Evolutionary conservation across 768 basidiomycete species (phyloP).

Genomic region (Kwoniella dendrophila): DNA sequence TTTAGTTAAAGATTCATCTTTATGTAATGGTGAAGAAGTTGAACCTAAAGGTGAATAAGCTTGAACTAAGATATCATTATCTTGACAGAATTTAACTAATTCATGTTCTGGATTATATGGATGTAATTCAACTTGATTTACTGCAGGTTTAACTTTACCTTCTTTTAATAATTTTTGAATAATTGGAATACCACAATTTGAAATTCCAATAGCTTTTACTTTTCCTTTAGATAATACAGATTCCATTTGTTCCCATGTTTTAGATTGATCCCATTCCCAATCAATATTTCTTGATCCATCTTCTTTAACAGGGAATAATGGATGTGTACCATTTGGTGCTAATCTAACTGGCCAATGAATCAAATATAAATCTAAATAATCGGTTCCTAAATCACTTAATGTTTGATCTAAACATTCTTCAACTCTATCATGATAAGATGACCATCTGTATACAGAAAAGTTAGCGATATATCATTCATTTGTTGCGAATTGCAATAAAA

Average conservation of each 20-base stretch:
- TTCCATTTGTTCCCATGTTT: slow-evolving; percentile 60
- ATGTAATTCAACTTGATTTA: slow-evolving; percentile 68
- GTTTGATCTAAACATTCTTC: slow-evolving; percentile 69
- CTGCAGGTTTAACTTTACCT: slow-evolving; percentile 68
- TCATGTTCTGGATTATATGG: slow-evolving; percentile 70
- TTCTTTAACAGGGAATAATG: slow-evolving; percentile 10
- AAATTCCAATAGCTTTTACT: slow-evolving; percentile 63
- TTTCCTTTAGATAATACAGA: slow-evolving; percentile 61
- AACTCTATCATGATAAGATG: slow-evolving; percentile 63
- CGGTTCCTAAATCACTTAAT: slow-evolving; percentile 68
- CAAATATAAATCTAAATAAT: slow-evolving; percentile 78
- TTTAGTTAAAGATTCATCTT: slow-evolving; percentile 39
- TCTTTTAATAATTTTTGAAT: slow-evolving; percentile 71
- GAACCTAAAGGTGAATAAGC: slow-evolving; percentile 66
- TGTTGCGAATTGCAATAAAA: slow-evolving; percentile 57
- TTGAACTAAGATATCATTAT: slow-evolving; percentile 66
- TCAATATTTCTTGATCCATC: slow-evolving; percentile 28
- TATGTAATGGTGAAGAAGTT: slow-evolving; percentile 46
- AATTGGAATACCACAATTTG: slow-evolving; percentile 68
- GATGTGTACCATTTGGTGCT: slow-evolving; percentile 7
- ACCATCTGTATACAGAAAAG: slow-evolving; percentile 45
- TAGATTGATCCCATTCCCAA: slow-evolving; percentile 20
- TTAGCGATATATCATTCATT: background rate
- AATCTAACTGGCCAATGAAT: slow-evolving; percentile 30
- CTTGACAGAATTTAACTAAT: slow-evolving; percentile 63